Evolutionary conservation across 257 asterid genomes (phyloP).

Genomic region (Thymus quinquecostatus): DNA sequence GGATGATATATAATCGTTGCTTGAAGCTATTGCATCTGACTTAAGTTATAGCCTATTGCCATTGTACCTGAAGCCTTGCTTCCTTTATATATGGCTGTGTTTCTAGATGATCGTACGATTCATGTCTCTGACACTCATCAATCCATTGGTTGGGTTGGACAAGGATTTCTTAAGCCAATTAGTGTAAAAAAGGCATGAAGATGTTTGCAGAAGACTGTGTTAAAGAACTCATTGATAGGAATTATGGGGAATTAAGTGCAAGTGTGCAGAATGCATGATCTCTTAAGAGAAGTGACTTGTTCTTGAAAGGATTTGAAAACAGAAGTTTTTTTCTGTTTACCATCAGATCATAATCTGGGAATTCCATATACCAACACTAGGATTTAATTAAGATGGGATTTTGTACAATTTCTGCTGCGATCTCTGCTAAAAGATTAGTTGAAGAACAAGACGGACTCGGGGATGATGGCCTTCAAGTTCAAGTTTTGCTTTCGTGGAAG

Average conservation of each 20-base stretch:
- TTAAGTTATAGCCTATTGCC: conserved; percentile 3
- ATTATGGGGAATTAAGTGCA: conserved; percentile 13
- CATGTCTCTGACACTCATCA: neutral
- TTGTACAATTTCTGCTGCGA: neutral
- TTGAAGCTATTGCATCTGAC: neutral
- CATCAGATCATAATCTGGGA: neutral
- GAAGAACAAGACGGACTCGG: conserved; percentile 2
- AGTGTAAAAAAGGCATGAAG: neutral
- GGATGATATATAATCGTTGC: neutral
- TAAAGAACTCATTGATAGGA: neutral
- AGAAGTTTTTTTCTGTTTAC: neutral
- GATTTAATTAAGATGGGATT: neutral
- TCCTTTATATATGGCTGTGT: neutral
- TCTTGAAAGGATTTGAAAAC: conserved; percentile 12
- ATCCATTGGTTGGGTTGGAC: neutral
- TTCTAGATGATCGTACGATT: neutral
- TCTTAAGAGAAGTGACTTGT: conserved; percentile 19
- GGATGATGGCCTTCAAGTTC: neutral
- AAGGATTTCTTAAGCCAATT: neutral
- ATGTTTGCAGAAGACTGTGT: conserved; percentile 2
- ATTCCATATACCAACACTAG: conserved; percentile 1
- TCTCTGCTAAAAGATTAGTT: neutral
- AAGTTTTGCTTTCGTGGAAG: neutral
- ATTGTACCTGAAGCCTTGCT: neutral
- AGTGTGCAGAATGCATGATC: conserved; percentile 24